Conservation (phyloP, 2,329 filamentous ascomycete genomes). For the Penicillium psychrosexuale region DNA sequence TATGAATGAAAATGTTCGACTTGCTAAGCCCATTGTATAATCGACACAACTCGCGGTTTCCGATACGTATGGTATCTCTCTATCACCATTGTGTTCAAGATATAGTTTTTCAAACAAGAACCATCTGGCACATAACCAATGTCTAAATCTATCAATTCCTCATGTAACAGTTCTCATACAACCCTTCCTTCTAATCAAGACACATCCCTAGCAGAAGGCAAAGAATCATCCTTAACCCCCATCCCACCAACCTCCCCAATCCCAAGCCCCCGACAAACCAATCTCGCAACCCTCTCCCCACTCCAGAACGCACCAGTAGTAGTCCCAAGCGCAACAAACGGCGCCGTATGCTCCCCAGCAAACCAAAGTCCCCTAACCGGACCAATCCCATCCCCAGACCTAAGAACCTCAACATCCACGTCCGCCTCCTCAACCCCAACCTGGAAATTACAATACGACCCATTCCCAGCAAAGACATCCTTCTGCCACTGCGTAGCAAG, state of each 20-base stretch:
- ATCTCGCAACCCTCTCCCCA: constrained; percentile 71
- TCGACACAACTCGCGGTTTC: background rate
- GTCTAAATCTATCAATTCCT: background rate
- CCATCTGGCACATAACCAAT: background rate
- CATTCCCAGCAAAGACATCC: constrained; percentile 75
- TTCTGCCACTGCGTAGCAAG: constrained; percentile 74
- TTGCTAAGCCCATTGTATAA: background rate
- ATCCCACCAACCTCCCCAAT: constrained; percentile 24
- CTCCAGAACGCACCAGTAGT: constrained; percentile 91
- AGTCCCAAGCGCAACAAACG: constrained; percentile 84
- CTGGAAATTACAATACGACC: constrained; percentile 84
- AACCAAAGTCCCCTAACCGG: constrained; percentile 70
- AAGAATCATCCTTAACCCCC: constrained; percentile 30
- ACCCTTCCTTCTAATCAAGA: background rate
- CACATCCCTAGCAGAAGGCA: constrained; percentile 26
- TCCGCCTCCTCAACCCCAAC: constrained; percentile 68
- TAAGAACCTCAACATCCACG: constrained; percentile 63
- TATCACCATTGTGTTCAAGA: too few species aligned
- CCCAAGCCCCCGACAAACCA: constrained; percentile 39
- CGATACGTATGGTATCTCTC: background rate
- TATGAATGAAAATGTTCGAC: constrained; percentile 5
- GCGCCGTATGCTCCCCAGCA: constrained; percentile 85
- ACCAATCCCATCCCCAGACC: constrained; percentile 49
- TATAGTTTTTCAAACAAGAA: background rate
- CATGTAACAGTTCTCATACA: background rate